phyloP scores from a whole-genome alignment of 345 rosid species.

The Sisymbrium irio region DNA sequence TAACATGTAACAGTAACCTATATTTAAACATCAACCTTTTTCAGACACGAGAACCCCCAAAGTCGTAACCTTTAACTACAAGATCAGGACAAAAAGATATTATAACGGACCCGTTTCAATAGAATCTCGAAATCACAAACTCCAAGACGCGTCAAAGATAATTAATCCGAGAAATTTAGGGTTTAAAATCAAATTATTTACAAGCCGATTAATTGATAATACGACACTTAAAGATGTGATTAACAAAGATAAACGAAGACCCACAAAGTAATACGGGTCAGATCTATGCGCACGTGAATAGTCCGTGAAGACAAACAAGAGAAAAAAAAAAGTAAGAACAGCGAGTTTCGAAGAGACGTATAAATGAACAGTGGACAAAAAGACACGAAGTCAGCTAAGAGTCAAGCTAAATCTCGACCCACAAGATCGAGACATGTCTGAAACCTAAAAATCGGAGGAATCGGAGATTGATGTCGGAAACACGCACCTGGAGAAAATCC shows the following conservation, averaged over 20 bases:
- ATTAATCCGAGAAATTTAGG: constrained; percentile 41
- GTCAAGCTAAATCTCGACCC: constrained; percentile 22
- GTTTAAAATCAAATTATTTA: constrained; percentile 41
- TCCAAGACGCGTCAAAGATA: not conserved
- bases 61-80: constrained; percentile 4
- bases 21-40: constrained; percentile 27
- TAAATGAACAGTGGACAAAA: constrained; percentile 41
- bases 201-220: constrained; percentile 39
- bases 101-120: constrained; percentile 31
- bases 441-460: constrained; percentile 20
- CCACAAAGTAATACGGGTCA: constrained; percentile 37
- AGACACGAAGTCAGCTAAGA: constrained; percentile 32
- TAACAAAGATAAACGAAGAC: constrained; percentile 30
- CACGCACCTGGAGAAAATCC: constrained; percentile 26
- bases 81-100: not conserved
- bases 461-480: constrained; percentile 24
- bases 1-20: constrained; percentile 7
- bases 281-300: constrained; percentile 41
- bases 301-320: constrained; percentile 31
- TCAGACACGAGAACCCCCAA: constrained; percentile 11
- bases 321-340: constrained; percentile 14
- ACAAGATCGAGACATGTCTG: constrained; percentile 18
- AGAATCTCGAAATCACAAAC: constrained; percentile 21
- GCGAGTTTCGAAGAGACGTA: constrained; percentile 42
- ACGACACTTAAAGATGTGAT: constrained; percentile 22